Evolutionary conservation across 2,329 filamentous ascomycete species (phyloP), one percentile per base, ranked within the genome.

Genomic region (Sphaerulina musiva): DNA sequence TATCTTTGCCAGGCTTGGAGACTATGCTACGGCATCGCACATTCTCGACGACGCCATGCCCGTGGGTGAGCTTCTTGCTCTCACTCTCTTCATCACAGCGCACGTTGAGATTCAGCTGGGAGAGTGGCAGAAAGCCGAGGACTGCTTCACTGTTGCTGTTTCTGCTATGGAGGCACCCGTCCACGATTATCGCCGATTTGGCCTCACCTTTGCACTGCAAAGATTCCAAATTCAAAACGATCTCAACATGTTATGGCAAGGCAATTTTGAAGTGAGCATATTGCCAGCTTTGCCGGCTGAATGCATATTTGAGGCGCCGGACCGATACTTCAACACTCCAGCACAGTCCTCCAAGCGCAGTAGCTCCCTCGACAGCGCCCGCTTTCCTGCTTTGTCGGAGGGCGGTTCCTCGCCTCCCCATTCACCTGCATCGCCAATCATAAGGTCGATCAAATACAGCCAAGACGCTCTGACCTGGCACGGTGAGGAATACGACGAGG

Each of bases 81-180:
- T 69, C 8, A 61, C 60, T 2, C 56, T 63, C 6, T 70, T 62
- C 46, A 45, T 70, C n/a, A 57, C 66, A 36, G 68, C 63, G 20
- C 51, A 68, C 11, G 51, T 67, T 17, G 56, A 64, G 31, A 62
- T 59, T 47, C 66, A 68, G 41, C 45, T 64, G 14, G 56, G 58
- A 1, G 49, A 64, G 14, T 47, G 58, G 8, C 46, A 55, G 6
- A 57, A 62, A 12, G 59, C 60, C 6, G 48, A 62, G 17, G 56
- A 58, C 20, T 61, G 62, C 51, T 61, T 68, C 23, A 55, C 60
- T 17, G 51, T 57, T 17, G 60, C 57, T 11, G 47, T 65, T 29
- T 41, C 55, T 10, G 42, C 41, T 3, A 43, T 67, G 14, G 31
- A 59, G n/a, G 49, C 54, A 8, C 48, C 48, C 2, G 39, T 56